Percentiles rank a stretch among this genome's conserved stretches.
These are phyloP conservation scores for Chlorella vulgaris DNA, from an alignment of 139 green algal species.

Conservation along the genomic window DNA sequence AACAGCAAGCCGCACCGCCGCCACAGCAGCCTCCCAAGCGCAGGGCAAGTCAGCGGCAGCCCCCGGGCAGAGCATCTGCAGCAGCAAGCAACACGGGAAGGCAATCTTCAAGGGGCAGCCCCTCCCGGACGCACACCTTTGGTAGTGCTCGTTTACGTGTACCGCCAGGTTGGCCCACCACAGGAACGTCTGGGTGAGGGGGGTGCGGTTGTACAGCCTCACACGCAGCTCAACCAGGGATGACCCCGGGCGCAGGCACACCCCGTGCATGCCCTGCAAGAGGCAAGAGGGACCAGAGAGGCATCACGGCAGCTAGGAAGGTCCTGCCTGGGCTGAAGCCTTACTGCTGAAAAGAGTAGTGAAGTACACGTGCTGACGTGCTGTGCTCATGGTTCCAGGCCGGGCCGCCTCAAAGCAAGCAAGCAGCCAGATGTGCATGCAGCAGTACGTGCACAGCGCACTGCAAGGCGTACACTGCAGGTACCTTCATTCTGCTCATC, in stretches of 20 bases:
- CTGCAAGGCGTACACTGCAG: background rate
- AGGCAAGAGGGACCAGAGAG: too few relatives aligned
- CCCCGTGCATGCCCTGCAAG: slow-evolving; percentile 22
- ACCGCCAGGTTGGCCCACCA: slow-evolving; percentile 18
- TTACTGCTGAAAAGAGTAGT: too few relatives aligned
- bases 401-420: too few relatives aligned
- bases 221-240: slow-evolving; percentile 16
- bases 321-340: too few relatives aligned
- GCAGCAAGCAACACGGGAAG: background rate
- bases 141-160: slow-evolving; percentile 11
- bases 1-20: too few relatives aligned
- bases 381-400: too few relatives aligned
- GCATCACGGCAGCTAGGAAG: too few relatives aligned
- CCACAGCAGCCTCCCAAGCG: too few relatives aligned
- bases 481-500: slow-evolving; percentile 25
- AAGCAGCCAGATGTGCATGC: too few relatives aligned
- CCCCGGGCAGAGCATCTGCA: too few relatives aligned
- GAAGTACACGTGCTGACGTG: too few relatives aligned
- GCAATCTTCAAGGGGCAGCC: background rate
- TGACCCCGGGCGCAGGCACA: slow-evolving; percentile 22
- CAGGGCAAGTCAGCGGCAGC: too few relatives aligned
- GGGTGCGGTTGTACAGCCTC: slow-evolving; percentile 19
- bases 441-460: background rate
- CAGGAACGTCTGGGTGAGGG: slow-evolving; percentile 14
- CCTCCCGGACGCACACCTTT: background rate